Evolutionary conservation across 2,329 filamentous ascomycete genomes (phyloP).

Genomic region (Fusarium nelsonii): DNA sequence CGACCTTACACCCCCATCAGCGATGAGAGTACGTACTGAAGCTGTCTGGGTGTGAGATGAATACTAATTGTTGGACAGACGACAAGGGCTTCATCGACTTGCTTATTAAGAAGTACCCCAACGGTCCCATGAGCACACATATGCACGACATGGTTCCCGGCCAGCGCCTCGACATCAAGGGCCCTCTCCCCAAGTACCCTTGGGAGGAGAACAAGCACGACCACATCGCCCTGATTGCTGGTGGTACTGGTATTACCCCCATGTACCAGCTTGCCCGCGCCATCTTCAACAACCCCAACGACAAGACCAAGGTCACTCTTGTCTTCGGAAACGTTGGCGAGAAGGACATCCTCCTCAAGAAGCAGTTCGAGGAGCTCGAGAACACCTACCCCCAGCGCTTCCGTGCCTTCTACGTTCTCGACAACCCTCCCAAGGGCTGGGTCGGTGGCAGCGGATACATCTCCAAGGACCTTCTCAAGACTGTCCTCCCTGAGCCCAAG

Average conservation of each 20-base stretch:
- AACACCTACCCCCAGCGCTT: slow-evolving; percentile 96
- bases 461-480: slow-evolving; percentile 93
- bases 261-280: slow-evolving; percentile 95
- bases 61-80: slow-evolving; percentile 61
- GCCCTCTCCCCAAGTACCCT: slow-evolving; percentile 91
- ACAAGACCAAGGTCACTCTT: slow-evolving; percentile 97
- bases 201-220: slow-evolving; percentile 94
- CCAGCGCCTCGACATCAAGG: slow-evolving; percentile 91
- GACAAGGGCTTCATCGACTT: slow-evolving; percentile 86
- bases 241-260: slow-evolving; percentile 95
- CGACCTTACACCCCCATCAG: slow-evolving; percentile 93
- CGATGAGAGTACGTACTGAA: slow-evolving; percentile 75
- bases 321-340: slow-evolving; percentile 92
- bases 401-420: slow-evolving; percentile 92
- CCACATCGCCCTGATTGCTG: slow-evolving; percentile 88
- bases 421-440: slow-evolving; percentile 86
- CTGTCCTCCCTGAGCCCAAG: slow-evolving; percentile 92
- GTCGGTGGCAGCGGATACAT: slow-evolving; percentile 82
- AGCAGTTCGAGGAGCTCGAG: slow-evolving; percentile 86
- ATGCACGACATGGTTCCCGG: slow-evolving; percentile 85
- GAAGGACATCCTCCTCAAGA: slow-evolving; percentile 91
- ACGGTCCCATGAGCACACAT: slow-evolving; percentile 92
- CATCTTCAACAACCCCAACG: slow-evolving; percentile 95
- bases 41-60: neutral
- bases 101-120: slow-evolving; percentile 90